Evolutionary conservation across 345 rosid genomes (phyloP), one percentile per base, ranked within the genome.

Genomic region (Populus ilicifolia): DNA sequence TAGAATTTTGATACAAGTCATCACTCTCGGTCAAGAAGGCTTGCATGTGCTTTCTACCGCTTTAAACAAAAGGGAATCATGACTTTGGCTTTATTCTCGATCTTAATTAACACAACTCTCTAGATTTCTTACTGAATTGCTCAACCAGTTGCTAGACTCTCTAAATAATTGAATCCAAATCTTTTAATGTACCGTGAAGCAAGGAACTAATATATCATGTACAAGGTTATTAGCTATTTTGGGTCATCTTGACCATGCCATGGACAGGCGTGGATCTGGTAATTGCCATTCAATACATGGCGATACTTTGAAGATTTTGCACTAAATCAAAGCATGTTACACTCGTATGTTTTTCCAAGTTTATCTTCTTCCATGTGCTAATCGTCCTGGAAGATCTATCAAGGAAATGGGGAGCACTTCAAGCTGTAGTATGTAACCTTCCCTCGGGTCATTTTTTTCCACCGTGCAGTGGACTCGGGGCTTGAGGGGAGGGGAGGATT

Each of bases 31-130:
- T 50, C 81, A 82, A 79, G 74, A 73, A 76, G 83, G 87, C 13
- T 59, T 54, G 85, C 90, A 82, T 82, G 81, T 84, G 90, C 84
- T 79, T 73, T 80, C 81, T 65, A 70, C 71, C 46, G 18, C 86
- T 84, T 82, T 75, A 84, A 79, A 77, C 62, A 56, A 79, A 79
- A 82, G 77, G 81, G 78, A 75, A 86, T 88, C 83, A 79, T 83
- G 79, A 76, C 80, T 80, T 80, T 78, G 82, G 84, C 84, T 84
- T 79, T 83, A 80, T 79, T 73, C 72, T 64, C 78, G 54, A 18
- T 62, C 59, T 62, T 41, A 69, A 50, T 54, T 64, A 5, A 66
- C 78, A 72, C 80, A 77, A 3, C 76, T 69, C 56, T 63, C 69
- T 56, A 77, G 67, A 69, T 79, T 85, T 79, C 65, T 76, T 74